Evolutionary conservation across 768 basidiomycete genomes (phyloP), one percentile per base, ranked within the genome.

Genomic region (Hypholoma fasciculare): DNA sequence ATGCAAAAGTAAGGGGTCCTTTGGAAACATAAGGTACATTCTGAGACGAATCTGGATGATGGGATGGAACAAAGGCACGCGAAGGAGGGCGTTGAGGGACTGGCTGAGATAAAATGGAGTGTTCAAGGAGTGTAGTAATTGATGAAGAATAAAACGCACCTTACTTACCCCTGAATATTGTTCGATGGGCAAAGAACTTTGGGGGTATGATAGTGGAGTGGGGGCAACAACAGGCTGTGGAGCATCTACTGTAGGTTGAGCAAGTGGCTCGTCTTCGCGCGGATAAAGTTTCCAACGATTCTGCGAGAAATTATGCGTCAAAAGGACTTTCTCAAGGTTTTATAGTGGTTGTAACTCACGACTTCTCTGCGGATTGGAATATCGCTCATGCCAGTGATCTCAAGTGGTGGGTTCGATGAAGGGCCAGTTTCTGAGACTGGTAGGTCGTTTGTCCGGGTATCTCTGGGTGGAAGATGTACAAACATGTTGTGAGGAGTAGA

Each of bases 391-490:
- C 60, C 34, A 49, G 49, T 39, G 44, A 8, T n/a, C 9, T 9
- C 30, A 52, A 46, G 1, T 12, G 54, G 11, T 14, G n/a, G 2
- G 27, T 20, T 47, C 14, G n/a, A 27, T 36, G 19, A 13, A 49
- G 57, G 57, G 13, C 26, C n/a, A 34, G 49, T 52, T 52, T 63
- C 59, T 23, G 63, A 60, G 11, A 17, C 16, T 13, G 54, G 38
- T 23, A 43, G 56, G 17, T 70, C 65, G 39, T 56, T 54, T 34
- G 49, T 42, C 36, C 49, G 62, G 16, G 37, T 27, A 7, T 69
- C 66, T 56, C 56, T 71, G 36, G 62, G 57, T 17, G 62, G 66
- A 43, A 67, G 64, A 55, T 63, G 57, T 11, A 62, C 53, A 52
- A 59, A 62, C 56, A 64, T 57, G 11, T 53, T 61, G 34, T 58